Conservation (phyloP, 306 rosid species). For the Rosa persica region DNA sequence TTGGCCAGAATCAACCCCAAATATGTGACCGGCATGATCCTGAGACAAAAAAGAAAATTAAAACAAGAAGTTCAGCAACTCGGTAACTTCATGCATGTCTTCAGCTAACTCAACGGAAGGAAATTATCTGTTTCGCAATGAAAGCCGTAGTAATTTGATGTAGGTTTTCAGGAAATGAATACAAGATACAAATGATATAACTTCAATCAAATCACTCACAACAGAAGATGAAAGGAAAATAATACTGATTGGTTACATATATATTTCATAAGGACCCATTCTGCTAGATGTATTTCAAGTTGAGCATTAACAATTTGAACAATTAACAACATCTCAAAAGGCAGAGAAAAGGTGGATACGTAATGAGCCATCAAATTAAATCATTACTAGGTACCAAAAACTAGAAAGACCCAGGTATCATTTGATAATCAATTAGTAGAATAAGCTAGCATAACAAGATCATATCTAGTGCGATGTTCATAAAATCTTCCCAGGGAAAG, state of each 20-base stretch:
- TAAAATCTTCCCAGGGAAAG: not conserved
- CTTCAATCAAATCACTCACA: not conserved
- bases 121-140: not conserved
- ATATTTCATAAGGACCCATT: not conserved
- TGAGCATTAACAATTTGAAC: not conserved
- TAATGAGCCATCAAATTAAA: not conserved
- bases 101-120: not conserved
- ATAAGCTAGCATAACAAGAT: not conserved
- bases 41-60: slow-evolving; percentile 32
- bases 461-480: not conserved
- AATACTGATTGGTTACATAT: not conserved
- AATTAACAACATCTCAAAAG: not conserved
- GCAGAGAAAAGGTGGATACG: too few relatives aligned
- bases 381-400: not conserved
- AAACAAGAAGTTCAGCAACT: not conserved
- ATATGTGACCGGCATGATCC: slow-evolving; percentile 99
- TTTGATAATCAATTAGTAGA: not conserved
- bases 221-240: not conserved
- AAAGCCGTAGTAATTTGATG: slow-evolving; percentile 6
- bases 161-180: not conserved
- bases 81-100: not conserved
- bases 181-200: not conserved
- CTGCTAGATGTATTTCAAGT: not conserved
- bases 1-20: slow-evolving; percentile 86
- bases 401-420: not conserved